Conservation (phyloP, 345 rosid species). For the Theobroma cacao region DNA sequence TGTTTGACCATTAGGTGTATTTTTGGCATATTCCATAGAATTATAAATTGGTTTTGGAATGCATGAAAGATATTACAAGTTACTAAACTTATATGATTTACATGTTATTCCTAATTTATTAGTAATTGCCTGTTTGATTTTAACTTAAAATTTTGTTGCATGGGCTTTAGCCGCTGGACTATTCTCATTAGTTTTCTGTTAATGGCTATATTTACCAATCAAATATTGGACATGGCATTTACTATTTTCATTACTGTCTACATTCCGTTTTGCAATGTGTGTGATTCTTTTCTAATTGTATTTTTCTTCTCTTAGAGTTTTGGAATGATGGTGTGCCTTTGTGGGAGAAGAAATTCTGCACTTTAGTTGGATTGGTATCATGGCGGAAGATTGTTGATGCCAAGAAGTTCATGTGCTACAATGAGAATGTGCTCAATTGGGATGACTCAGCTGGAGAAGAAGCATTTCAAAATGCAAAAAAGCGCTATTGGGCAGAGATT, state of each 20-base stretch:
- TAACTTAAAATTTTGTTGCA: neutral
- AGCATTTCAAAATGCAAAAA: slow-evolving; percentile 47
- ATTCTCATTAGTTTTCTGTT: neutral
- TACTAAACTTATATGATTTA: neutral
- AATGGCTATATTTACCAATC: neutral
- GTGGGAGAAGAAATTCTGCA: slow-evolving; percentile 55
- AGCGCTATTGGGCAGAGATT: slow-evolving; percentile 38
- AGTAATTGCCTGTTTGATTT: neutral
- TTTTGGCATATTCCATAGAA: neutral
- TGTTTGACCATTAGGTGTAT: neutral
- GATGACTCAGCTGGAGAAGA: slow-evolving; percentile 50
- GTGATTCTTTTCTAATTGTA: neutral
- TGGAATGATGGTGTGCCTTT: slow-evolving; percentile 36
- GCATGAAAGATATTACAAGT: neutral
- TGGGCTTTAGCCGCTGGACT: neutral
- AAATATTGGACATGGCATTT: neutral
- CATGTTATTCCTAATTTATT: neutral
- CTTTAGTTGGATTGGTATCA: slow-evolving; percentile 35
- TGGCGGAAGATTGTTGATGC: slow-evolving; percentile 46
- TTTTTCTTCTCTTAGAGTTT: slow-evolving; percentile 15
- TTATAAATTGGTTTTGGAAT: neutral
- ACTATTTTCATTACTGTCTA: neutral
- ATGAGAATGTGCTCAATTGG: slow-evolving; percentile 38
- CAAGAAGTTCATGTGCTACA: slow-evolving; percentile 26
- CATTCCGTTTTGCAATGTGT: neutral